A percentile compares a stretch with the other conserved stretches of the same genome.
These are phyloP conservation scores for Fusarium hostae DNA, from an alignment of 2,329 filamentous ascomycete genomes.

Conservation along the genomic window DNA sequence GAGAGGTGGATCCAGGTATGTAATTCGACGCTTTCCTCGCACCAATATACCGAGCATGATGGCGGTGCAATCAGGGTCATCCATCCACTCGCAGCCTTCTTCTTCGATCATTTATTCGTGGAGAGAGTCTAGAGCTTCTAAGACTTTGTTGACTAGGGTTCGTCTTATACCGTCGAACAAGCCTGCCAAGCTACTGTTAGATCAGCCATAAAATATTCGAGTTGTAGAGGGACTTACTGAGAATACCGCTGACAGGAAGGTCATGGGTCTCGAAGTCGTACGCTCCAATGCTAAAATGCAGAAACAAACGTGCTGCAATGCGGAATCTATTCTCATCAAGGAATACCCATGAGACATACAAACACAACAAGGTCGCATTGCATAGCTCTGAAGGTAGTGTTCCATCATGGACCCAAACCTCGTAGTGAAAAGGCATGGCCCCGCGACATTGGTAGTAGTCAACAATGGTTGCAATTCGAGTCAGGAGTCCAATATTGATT, in stretches of 20 bases:
- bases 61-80: neutral
- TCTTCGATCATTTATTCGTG: neutral
- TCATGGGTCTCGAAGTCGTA: neutral
- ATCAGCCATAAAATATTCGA: neutral
- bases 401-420: too few species aligned
- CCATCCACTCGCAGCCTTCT: rapidly evolving
- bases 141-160: rapidly evolving
- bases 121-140: rapidly evolving
- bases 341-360: neutral
- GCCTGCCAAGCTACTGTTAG: neutral
- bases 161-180: neutral
- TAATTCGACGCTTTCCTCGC: neutral
- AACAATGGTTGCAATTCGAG: neutral
- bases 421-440: too few species aligned
- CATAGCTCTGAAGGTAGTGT: neutral
- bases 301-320: rapidly evolving
- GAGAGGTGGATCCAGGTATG: rapidly evolving
- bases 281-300: rapidly evolving
- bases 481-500: neutral
- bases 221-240: neutral
- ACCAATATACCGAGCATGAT: neutral
- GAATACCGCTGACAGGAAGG: neutral
- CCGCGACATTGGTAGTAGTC: neutral
- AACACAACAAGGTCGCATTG: neutral
- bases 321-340: neutral